These are phyloP conservation scores for Coccomyxa subellipsoidea DNA, from an alignment of 163 green algal species.

Conservation along the genomic window DNA sequence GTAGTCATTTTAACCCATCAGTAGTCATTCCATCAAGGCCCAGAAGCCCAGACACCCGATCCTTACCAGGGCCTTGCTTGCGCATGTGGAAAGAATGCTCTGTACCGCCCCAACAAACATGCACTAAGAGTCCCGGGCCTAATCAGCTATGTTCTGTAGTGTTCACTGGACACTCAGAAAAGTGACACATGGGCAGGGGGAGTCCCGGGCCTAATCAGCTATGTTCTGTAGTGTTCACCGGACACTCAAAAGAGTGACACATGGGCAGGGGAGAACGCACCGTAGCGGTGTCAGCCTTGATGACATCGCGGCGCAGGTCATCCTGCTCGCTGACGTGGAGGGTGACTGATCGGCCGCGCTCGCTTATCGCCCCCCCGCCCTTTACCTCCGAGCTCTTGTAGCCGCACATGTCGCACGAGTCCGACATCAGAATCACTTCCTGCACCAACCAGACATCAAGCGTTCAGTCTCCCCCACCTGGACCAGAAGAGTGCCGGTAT, in stretches of 20 bases:
- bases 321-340: constrained; percentile 38
- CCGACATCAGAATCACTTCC: constrained; percentile 66
- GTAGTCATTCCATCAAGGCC: too few species aligned
- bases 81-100: too few species aligned
- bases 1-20: too few species aligned
- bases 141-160: too few species aligned
- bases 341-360: constrained; percentile 35
- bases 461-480: neutral
- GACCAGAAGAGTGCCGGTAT: too few species aligned
- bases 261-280: constrained; percentile 8
- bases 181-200: neutral
- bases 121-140: too few species aligned
- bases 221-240: too few species aligned
- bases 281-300: constrained; percentile 53
- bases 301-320: constrained; percentile 58
- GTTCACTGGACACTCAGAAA: neutral
- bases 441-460: constrained; percentile 9
- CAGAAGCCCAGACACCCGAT: too few species aligned
- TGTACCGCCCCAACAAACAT: too few species aligned
- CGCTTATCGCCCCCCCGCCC: constrained; percentile 34
- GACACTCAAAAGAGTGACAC: neutral
- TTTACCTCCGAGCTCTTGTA: constrained; percentile 60
- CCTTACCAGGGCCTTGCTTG: too few species aligned
- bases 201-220: too few species aligned
- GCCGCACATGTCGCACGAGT: constrained; percentile 57